Evolutionary conservation across 2,329 filamentous ascomycete species (phyloP), one percentile per base, ranked within the genome.

Genomic region (Ophiostoma populinum): DNA sequence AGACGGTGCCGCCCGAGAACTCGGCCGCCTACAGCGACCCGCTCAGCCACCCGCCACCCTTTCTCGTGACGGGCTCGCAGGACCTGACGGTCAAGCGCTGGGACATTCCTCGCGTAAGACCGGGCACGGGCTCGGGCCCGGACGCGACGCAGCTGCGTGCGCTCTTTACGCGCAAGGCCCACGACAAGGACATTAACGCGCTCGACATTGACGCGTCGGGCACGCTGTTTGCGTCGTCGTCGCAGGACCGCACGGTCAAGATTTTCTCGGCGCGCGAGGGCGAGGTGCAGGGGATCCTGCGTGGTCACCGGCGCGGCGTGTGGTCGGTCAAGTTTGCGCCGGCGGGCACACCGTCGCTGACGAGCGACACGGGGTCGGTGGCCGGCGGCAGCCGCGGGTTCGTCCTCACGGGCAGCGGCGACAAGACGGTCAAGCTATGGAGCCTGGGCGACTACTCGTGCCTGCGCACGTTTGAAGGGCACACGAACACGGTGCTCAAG

Each of bases 161-260:
- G 82, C 82, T 75, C 5, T 98, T 81, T 54, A 95, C 90, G 1
- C 72, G 90, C 38, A 92, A 94, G 55, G 90, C 90, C 1, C 90
- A 98, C 55, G 90, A 98, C 51, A 98, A 98, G 53, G 90, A 98
- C 46, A 98, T 98, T 56, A 98, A 98, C 48, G 85, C 90, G 3
- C 70, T 98, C 34, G 83, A 92, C 43, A 66, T 90, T 9, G 81
- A 85, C 43, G 67, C 74, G 16, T 65, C 69, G 2, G 72, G 71
- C 5, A 70, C 75, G n/a, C 58, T 94, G 1, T 95, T 98, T 50
- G 92, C 87, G 3, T 94, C 90, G 1, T 87, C 90, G 20, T 95
- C 87, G 5, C 90, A 98, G 56, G 90, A 98, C 53, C 81, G 85
- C 45, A 92, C 83, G 0, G 85, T 95, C 45, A 98, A 95, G 59